phyloP scores from a whole-genome alignment of 129 eudicot species.

The Lactuca sativa region DNA sequence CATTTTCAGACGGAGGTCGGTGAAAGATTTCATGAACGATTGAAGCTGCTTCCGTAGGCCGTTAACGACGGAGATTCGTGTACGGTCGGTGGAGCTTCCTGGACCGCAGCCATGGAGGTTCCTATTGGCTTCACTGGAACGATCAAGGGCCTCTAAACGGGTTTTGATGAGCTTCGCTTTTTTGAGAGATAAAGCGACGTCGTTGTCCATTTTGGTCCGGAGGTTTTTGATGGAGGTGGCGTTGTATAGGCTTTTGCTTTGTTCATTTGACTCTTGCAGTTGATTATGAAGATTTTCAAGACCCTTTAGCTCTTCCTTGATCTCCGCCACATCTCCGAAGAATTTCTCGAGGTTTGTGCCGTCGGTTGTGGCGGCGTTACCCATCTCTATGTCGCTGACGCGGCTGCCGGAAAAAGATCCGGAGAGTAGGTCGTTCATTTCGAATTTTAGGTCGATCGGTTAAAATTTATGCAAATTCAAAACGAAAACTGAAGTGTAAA shows the following conservation, averaged over 20 bases:
- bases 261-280: constrained; percentile 55
- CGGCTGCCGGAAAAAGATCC: constrained; percentile 57
- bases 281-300: constrained; percentile 52
- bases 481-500: not conserved
- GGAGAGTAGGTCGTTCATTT: constrained; percentile 74
- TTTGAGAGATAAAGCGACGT: constrained; percentile 47
- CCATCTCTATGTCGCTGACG: constrained; percentile 44
- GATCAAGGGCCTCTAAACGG: constrained; percentile 59
- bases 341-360: constrained; percentile 61
- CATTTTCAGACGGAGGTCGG: constrained; percentile 48
- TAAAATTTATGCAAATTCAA: not conserved
- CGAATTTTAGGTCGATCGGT: not conserved
- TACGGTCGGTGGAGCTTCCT: constrained; percentile 74
- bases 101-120: constrained; percentile 64
- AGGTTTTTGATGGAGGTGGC: constrained; percentile 51
- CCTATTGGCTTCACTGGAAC: constrained; percentile 53
- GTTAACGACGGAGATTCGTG: constrained; percentile 61
- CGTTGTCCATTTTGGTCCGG: constrained; percentile 53
- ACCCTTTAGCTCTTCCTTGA: constrained; percentile 55
- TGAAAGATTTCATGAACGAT: constrained; percentile 43
- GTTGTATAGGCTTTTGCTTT: constrained; percentile 63
- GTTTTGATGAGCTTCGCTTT: constrained; percentile 57
- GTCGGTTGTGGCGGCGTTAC: constrained; percentile 17
- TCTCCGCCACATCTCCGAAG: constrained; percentile 61
- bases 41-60: constrained; percentile 52